These are phyloP conservation scores for Catunica adiposa DNA, from an alignment of 2,329 filamentous ascomycete species.

Conservation along the genomic window DNA sequence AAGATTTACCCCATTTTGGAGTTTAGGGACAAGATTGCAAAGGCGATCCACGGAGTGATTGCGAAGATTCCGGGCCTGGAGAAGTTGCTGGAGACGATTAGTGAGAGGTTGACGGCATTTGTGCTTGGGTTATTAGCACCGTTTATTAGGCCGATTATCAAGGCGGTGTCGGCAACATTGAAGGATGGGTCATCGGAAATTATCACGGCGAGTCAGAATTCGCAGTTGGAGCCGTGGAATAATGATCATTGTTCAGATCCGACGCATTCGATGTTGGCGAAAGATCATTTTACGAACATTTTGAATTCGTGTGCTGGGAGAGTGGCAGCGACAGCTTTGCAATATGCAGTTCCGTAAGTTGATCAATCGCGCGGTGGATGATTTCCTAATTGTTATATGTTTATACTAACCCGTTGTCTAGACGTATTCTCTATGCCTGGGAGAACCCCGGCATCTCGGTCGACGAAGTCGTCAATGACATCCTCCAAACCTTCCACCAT, in stretches of 20 bases:
- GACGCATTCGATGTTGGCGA: conserved; percentile 68
- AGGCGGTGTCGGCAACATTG: conserved; percentile 63
- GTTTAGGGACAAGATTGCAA: conserved; percentile 88
- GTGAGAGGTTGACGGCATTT: conserved; percentile 82
- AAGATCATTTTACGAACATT: conserved; percentile 70
- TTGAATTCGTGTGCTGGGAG: conserved; percentile 63
- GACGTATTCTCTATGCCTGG: conserved; percentile 76
- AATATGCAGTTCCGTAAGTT: conserved; percentile 70
- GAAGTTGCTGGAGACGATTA: conserved; percentile 80
- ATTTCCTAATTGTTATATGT: conserved; percentile 1
- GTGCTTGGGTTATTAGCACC: conserved; percentile 80
- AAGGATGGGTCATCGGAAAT: conserved; percentile 69
- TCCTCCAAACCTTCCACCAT: conserved; percentile 76
- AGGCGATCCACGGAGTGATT: conserved; percentile 67
- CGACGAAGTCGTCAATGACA: conserved; percentile 67
- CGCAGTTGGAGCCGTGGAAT: conserved; percentile 67
- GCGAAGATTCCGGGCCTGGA: conserved; percentile 86
- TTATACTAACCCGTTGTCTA: not conserved
- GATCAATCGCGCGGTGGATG: not conserved
- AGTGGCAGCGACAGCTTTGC: conserved; percentile 57
- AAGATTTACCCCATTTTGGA: conserved; percentile 90
- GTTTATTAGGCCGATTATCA: conserved; percentile 83
- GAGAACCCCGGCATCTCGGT: conserved; percentile 71
- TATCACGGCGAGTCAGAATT: conserved; percentile 50
- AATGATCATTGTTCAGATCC: conserved; percentile 60